phyloP scores from a whole-genome alignment of 108 stramenopile genomes.

The Parietichytrium sp. region DNA sequence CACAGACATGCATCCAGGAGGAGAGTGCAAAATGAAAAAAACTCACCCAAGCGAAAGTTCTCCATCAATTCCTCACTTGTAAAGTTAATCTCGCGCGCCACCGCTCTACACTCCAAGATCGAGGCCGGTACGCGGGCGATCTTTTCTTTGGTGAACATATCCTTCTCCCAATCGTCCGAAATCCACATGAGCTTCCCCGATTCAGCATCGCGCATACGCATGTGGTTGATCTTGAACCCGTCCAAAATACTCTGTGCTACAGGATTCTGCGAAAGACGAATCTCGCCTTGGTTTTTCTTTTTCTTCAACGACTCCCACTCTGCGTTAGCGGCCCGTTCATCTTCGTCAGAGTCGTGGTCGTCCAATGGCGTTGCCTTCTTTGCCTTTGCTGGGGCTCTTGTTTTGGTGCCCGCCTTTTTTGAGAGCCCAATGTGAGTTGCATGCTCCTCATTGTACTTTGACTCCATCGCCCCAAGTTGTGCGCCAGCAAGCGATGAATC shows the following conservation, averaged over 20 bases:
- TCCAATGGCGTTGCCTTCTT: too few species aligned
- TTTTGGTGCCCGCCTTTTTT: too few species aligned
- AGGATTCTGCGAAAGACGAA: not conserved
- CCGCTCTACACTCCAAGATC: slow-evolving; percentile 58
- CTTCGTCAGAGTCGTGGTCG: slow-evolving; percentile 2
- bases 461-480: too few species aligned
- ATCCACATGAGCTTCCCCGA: slow-evolving; percentile 60
- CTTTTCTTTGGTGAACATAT: slow-evolving; percentile 37
- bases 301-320: slow-evolving; percentile 39
- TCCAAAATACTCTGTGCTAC: not conserved
- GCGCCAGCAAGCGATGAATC: too few species aligned
- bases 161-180: slow-evolving; percentile 53
- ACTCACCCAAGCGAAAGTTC: slow-evolving; percentile 60
- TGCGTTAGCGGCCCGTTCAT: slow-evolving; percentile 27
- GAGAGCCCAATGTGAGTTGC: too few species aligned
- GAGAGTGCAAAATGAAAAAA: slow-evolving; percentile 49
- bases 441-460: too few species aligned
- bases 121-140: slow-evolving; percentile 45
- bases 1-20: too few species aligned
- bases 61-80: slow-evolving; percentile 48
- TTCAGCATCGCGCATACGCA: slow-evolving; percentile 67
- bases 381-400: too few species aligned
- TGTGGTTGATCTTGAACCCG: slow-evolving; percentile 58
- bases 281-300: not conserved
- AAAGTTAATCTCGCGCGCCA: slow-evolving; percentile 66